A percentile compares a stretch with the other conserved stretches of the same genome.
phyloP scores from a whole-genome alignment of 1,284 basidiomycete species.

The Tylopilus microsporus region DNA sequence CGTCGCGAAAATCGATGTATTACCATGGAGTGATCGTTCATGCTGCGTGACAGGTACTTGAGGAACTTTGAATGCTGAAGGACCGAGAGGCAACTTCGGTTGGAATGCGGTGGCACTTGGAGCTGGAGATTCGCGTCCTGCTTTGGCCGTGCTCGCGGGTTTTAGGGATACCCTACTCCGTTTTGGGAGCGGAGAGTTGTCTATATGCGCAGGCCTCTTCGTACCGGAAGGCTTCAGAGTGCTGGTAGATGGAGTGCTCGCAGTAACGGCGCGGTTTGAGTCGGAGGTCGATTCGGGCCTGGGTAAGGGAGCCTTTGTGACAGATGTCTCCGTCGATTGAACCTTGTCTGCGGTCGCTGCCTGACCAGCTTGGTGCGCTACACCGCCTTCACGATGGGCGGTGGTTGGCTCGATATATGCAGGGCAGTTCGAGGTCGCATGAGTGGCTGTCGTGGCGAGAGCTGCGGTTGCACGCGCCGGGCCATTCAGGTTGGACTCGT shows the following conservation, averaged over 20 bases:
- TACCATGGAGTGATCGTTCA: background rate
- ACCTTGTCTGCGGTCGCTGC: background rate
- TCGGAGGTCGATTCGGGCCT: background rate
- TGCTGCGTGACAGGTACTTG: constrained; percentile 2
- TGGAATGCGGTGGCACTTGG: background rate
- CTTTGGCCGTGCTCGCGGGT: background rate
- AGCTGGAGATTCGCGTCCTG: background rate
- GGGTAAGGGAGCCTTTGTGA: background rate
- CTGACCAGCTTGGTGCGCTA: background rate
- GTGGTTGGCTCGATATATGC: background rate
- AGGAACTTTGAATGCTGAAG: constrained; percentile 10
- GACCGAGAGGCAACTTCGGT: background rate
- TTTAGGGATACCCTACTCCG: constrained; percentile 9
- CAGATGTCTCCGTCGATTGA: background rate
- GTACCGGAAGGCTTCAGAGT: background rate
- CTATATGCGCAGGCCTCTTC: constrained; percentile 25
- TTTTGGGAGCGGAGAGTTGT: constrained; percentile 18
- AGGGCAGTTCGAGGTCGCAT: background rate
- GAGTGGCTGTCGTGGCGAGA: constrained; percentile 3
- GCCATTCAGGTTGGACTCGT: background rate
- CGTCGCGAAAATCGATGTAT: background rate
- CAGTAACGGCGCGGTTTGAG: background rate
- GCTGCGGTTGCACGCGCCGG: background rate
- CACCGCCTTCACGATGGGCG: background rate
- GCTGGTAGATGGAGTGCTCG: background rate